Base-by-base conservation (phyloP, 1,284 basidiomycete species). In the Tylopilus sp. region DNA sequence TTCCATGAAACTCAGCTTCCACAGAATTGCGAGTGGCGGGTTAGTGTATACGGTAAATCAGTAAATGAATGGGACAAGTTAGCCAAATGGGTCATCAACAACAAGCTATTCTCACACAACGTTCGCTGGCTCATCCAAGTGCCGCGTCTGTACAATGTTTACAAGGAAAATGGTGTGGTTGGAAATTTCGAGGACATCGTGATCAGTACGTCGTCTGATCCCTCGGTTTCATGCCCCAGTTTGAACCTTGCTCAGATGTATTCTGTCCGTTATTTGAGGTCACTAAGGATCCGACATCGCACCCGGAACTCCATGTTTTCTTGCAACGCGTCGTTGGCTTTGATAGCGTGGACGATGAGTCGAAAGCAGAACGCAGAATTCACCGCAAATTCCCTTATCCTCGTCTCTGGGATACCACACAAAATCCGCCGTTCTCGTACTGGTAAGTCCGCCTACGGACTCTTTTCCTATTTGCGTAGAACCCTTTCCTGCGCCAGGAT, bases 101-200 rank as follows among this genome's bases (percentile, higher is more conserved):
- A 98, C 74, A 92, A 94, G 66, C 76, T 99, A 12, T 92, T 83
- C 68, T 97, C 94, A 8, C 94, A 97, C 67, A 99, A 99, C 63
- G 92, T 99, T 29, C 82, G 97, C 44, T 99, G 97, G 97, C 81
- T 99, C 44, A 90, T 99, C 59, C 97, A 99, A 69, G 78, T 99
- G 12, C 97, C 97, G 3, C 85, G 97, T 2, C 69, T 99, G 53
- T 99, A 99, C 72, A 90, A 97, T 59, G 84, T 99, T 18, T 99
- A 97, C 78, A 98, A 97, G 66, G 82, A 85, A 40, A 92, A 85
- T 56, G 92, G 91, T 0, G 84, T 86, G 0, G 79, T 99, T 33
- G 65, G 84, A 28, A 95, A 86, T 16, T 99, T 97, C 59, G 90
- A 96, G 64, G 92, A 98, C 60, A 81, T 99, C 51, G 82, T 99